Evolutionary conservation across 1,139 yeast species (phyloP).

Genomic region (Lodderomyces jiufengensis): DNA sequence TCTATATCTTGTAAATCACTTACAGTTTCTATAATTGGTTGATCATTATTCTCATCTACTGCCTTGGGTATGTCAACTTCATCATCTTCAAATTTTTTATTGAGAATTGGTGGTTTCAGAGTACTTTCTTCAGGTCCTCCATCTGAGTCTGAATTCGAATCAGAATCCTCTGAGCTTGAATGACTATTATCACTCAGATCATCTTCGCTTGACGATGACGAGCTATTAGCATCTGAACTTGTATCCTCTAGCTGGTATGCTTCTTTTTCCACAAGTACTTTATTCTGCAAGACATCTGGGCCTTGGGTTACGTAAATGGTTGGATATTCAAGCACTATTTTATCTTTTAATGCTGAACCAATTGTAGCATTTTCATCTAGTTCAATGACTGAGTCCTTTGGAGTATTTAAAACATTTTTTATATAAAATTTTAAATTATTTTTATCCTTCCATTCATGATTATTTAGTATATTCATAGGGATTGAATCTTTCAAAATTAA

Average conservation of each 20-base stretch:
- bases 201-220: slow-evolving; percentile 11
- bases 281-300: slow-evolving; percentile 14
- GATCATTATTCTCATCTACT: too few relatives aligned
- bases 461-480: slow-evolving; percentile 34
- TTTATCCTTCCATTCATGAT: slow-evolving; percentile 13
- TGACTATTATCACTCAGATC: slow-evolving; percentile 6
- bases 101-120: slow-evolving; percentile 15
- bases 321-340: slow-evolving; percentile 74
- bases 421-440: slow-evolving; percentile 29
- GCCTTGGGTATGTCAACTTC: neutral
- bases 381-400: slow-evolving; percentile 20
- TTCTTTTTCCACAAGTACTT: slow-evolving; percentile 12
- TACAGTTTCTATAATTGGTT: neutral
- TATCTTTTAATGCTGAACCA: slow-evolving; percentile 48
- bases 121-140: slow-evolving; percentile 20
- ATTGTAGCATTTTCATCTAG: slow-evolving; percentile 23
- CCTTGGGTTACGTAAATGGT: slow-evolving; percentile 49
- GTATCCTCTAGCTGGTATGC: slow-evolving; percentile 18
- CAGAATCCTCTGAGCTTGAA: slow-evolving; percentile 7
- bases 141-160: slow-evolving; percentile 14
- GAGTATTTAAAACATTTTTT: slow-evolving; percentile 26
- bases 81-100: slow-evolving; percentile 1
- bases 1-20: slow-evolving; percentile 5
- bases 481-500: slow-evolving; percentile 32
- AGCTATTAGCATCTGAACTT: slow-evolving; percentile 8